Evolutionary conservation across 805 yeast species (phyloP), one percentile per base, ranked within the genome.

Genomic region (Barnettozyma vustinii): DNA sequence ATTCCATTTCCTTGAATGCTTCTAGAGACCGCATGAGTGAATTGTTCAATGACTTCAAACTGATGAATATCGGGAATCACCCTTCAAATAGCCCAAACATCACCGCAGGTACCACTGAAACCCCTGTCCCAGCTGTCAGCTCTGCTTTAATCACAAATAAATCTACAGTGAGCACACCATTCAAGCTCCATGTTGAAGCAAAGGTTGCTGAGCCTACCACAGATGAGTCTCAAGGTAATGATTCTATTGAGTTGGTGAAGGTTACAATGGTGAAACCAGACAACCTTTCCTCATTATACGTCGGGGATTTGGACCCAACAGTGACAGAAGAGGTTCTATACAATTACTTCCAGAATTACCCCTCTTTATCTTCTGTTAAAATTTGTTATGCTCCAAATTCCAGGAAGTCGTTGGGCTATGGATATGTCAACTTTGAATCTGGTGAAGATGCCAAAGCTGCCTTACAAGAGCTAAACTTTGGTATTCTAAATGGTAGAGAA

Each of bases 371-470:
- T 13, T 77, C 86, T 4, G 79, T 81, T 27, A 84, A 83, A 59
- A 71, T 86, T 37, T 80, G 89, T 54, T 67, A 72, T 48, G 79
- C 80, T 55, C 74, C 78, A 23, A 66, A 68, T 30, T 69, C 77
- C n/a, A 76, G 76, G 21, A 66, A 72, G 44, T 78, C 90, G 1
- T 66, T 87, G 49, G 85, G 89, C 2, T 84, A 85, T 64, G 94
- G 89, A 0, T 86, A 84, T 61, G 81, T 84, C 18, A 83, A 85
- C 49, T 84, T 83, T 60, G 64, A 66, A 8, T 65, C 62, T 5
- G 69, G 70, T 40, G 58, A 64, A 9, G 83, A 78, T 46, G 88
- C 88, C 0, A 72, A 72, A 36, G 47, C 50, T 32, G 89, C 87
- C 2, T 69, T 79, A 43, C 81, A 77, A 42, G 72, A 76, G 9